A percentile compares a stretch with the other conserved stretches of the same genome.
These are phyloP conservation scores for Delonix regia DNA, from an alignment of 306 rosid species.

Conservation along the genomic window DNA sequence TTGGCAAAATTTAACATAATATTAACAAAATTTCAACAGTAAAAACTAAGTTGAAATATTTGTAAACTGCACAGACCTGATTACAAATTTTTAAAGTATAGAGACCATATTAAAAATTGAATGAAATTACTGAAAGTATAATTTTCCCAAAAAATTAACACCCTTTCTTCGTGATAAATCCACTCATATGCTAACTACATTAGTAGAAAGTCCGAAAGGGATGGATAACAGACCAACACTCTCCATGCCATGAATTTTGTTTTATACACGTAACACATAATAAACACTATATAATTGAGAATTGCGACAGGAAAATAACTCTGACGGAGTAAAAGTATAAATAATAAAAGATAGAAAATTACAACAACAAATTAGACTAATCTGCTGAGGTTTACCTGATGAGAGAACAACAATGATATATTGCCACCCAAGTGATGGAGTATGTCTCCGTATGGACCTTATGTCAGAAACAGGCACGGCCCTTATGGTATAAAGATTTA, in stretches of 20 bases:
- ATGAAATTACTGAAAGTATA: too few relatives aligned
- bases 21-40: too few relatives aligned
- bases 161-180: background rate
- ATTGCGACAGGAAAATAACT: background rate
- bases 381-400: slow-evolving; percentile 57
- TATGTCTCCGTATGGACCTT: slow-evolving; percentile 85
- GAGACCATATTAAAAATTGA: too few relatives aligned
- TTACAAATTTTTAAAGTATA: too few relatives aligned
- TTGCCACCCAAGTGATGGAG: slow-evolving; percentile 95
- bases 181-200: background rate
- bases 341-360: background rate
- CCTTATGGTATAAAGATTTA: slow-evolving; percentile 78
- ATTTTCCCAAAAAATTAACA: too few relatives aligned
- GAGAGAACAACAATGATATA: slow-evolving; percentile 83
- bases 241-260: background rate
- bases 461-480: slow-evolving; percentile 77
- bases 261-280: background rate
- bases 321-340: background rate
- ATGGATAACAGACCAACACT: background rate
- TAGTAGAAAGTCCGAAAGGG: background rate
- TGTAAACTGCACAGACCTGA: too few relatives aligned
- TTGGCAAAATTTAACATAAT: too few relatives aligned
- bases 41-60: too few relatives aligned
- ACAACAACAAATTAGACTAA: slow-evolving; percentile 3
- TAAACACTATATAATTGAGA: background rate